Evolutionary conservation across 805 yeast species (phyloP), one percentile per base, ranked within the genome.

Genomic region (Candida pseudoglaebosa): DNA sequence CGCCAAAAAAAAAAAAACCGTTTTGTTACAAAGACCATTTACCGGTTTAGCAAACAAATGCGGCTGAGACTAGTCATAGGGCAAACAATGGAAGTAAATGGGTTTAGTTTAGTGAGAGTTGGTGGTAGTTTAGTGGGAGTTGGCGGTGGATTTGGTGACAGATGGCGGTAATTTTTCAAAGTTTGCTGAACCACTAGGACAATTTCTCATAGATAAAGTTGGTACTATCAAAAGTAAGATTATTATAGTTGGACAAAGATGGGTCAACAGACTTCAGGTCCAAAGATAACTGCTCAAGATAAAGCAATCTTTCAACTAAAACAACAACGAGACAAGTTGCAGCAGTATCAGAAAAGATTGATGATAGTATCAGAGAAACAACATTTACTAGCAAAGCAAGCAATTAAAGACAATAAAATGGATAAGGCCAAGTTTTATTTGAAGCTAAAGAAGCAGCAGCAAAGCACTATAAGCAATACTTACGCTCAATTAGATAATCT

Each of bases 271-370:
- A 50, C 68, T 29, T 53, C 68, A 13, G 67, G 77, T 15, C 71
- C 75, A 37, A 80, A 77, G 53, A 79, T 91, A 14, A 87, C 95
- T 5, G 71, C 81, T 26, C 90, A 89, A 49, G 99, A 93, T 54
- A 77, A 71, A 53, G 96, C 97, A 0, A 76, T 93, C 8, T 71
- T 88, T 46, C 93, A 90, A 54, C 70, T 93, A 49, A 93, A 93
- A 57, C 67, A 84, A 28, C 97, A 95, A 50, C 70, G 96, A 43
- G 99, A 93, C 61, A 82, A 82, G 46, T 71, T 93, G 16, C 77
- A 77, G 48, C 85, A 83, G 57, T 85, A 89, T 46, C 84, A 80
- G 50, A 65, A 65, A 33, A 76, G 78, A 43, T 73, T 90, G 26
- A 66, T 68, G 20, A 58, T 62, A 0, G 74, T 86, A 3, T 73